Evolutionary conservation across 768 basidiomycete species (phyloP), one percentile per base, ranked within the genome.

Genomic region (Kwoniella sp.): DNA sequence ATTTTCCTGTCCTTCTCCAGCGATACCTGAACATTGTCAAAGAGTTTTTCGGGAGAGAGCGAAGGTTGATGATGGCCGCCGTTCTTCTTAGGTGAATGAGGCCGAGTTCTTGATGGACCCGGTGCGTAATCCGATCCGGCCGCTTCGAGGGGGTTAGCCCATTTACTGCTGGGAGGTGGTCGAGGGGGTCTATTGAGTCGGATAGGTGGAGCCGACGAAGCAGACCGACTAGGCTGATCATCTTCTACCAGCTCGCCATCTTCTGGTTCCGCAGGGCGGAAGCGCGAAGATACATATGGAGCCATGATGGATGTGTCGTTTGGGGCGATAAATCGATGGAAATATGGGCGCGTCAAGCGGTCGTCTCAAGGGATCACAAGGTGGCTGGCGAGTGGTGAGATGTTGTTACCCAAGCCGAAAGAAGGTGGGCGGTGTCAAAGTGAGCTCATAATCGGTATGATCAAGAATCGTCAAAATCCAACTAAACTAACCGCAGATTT

Each of bases 211-310:
- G 26, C 19, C 17, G 62, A 52, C 21, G 50, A 24, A 19, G 40
- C 3, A 9, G 8, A 15, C 10, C 40, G 10, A 44, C 8, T 44
- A 15, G 55, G 29, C 2, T 26, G 12, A 22, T 60, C 51, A 13
- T 58, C 62, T 51, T 64, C 62, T 25, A 37, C 8, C 19, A 64
- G 37, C 44, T 64, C 62, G 24, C 62, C 62, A 36, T 64, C 62
- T 52, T 64, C 62, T 37, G 62, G 62, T 21, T 64, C 62, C 13
- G 25, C 36, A 2, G 25, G 8, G 10, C 54, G 54, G 10, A 33
- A 40, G 36, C 54, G 54, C 15, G 54, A 55, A 6, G 54, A 22
- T 8, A 17, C 2, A n/a, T 25, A 52, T n/a, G 54, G 36, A 10
- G 54, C 54, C 54, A 55, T 55, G n/a, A 25, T 44, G 10, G n/a